These are phyloP conservation scores for Nannochloropsis salina DNA, from an alignment of 108 stramenopile genomes.

Conservation along the genomic window DNA sequence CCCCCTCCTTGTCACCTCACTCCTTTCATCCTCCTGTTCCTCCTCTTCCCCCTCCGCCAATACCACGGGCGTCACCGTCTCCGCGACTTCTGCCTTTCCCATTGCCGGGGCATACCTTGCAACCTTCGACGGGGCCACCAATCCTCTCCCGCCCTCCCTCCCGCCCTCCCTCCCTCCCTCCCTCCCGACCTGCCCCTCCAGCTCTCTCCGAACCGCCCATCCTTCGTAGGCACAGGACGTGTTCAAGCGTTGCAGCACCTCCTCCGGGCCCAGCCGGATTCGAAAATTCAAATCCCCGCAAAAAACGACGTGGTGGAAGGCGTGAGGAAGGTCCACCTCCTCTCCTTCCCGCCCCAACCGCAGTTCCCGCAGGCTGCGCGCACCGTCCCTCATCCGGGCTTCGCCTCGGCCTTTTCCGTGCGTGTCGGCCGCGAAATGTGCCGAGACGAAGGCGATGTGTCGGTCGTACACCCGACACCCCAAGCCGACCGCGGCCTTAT, in stretches of 20 bases:
- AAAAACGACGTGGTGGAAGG: background rate
- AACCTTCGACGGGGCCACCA: background rate
- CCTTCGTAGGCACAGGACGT: background rate
- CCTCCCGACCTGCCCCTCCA: too few species aligned
- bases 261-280: background rate
- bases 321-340: background rate
- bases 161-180: background rate
- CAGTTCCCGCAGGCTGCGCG: background rate
- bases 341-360: background rate
- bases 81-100: too few species aligned
- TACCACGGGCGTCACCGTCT: too few species aligned
- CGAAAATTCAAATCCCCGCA: conserved; percentile 6
- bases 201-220: too few species aligned
- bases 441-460: background rate
- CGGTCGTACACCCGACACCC: background rate
- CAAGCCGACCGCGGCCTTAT: background rate
- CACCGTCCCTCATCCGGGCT: background rate
- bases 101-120: background rate
- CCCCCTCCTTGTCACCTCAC: too few species aligned
- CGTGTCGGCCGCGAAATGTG: background rate
- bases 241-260: background rate
- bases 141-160: background rate
- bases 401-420: background rate
- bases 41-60: background rate
- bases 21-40: background rate